Base-by-base conservation (phyloP, 2,329 filamentous ascomycete genomes). In the Trichoderma harzianum region DNA sequence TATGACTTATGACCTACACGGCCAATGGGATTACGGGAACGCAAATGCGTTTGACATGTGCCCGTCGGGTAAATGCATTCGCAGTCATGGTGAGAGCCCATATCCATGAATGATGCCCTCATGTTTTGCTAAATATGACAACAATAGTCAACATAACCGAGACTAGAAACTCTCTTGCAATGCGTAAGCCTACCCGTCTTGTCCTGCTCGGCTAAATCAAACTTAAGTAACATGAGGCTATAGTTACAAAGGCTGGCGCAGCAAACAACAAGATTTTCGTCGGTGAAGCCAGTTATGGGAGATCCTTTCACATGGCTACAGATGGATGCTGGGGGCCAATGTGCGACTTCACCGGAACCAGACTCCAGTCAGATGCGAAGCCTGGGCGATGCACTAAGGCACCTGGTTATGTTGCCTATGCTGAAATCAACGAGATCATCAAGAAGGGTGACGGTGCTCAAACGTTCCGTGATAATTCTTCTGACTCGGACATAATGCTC, bases 1-100 rank as follows among this genome's bases (percentile, higher is more conserved):
- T 68, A 80, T 80, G 78, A 78, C 78, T 0, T 81, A 80, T 28
- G 79, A 81, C 61, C 68, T 81, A 0, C 79, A 80, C 28, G 79
- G 55, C 10, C 65, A 72, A 26, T 69, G 60, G 71, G 60, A 70
- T 28, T 51, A 43, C 16, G 72, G 71, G 12, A 84, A 82, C 70
- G 53, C 69, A 14, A 76, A 69, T 53, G 67, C 77, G 0, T 72
- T 70, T 1, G 63, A 72, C 7, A 77, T 76, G 5, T 82, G 55
- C 26, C 24, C 28, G 14, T 28, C 24, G 14, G 55, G 55, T 2
- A 30, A 58, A 28, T 58, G 55, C 2, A 28, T 58, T 18, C 55
- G 55, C 55, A 58, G 55, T n/a, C 55, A 58, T 28, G 55, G 47
- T 51, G 47, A 51, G 47, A 24, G 5, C n/a, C n/a, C 10, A 12